phyloP scores from a whole-genome alignment of 805 yeast species.

The Ogataea thermomethanolica region DNA sequence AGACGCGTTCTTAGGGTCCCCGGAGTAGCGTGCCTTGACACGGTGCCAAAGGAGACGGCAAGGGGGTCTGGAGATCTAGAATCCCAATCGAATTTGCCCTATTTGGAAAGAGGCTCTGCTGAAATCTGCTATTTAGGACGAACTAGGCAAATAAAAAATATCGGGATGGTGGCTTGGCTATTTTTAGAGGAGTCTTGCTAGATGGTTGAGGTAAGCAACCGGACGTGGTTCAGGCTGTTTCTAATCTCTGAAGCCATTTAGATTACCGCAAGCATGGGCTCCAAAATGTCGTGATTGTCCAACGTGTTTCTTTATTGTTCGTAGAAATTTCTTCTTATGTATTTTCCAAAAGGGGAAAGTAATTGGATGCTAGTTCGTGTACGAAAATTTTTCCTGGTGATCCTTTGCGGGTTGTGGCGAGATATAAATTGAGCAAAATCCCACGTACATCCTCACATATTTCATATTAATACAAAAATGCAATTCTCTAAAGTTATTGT shows the following conservation, averaged over 20 bases:
- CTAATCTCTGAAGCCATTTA: neutral
- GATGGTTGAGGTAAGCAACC: too few species aligned
- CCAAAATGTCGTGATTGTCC: neutral
- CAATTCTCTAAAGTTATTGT: constrained; percentile 68
- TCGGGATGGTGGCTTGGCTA: neutral
- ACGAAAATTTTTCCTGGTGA: constrained; percentile 8
- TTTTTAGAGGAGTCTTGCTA: neutral
- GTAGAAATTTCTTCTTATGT: constrained; percentile 4
- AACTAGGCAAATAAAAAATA: neutral
- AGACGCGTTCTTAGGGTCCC: neutral
- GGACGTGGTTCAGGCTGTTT: too few species aligned
- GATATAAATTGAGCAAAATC: constrained; percentile 11
- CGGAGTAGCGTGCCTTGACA: neutral
- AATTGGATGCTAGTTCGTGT: constrained; percentile 3
- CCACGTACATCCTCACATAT: constrained; percentile 1
- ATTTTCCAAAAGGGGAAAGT: constrained; percentile 4
- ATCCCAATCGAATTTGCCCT: constrained; percentile 1
- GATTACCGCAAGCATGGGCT: neutral
- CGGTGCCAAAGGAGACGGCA: constrained; percentile 4
- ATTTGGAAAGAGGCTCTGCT: constrained; percentile 1
- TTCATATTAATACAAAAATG: constrained; percentile 39
- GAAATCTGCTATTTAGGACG: neutral
- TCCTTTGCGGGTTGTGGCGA: constrained; percentile 5
- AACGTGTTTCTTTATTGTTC: constrained; percentile 4
- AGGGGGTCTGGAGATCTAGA: neutral